Evolutionary conservation across 1,284 basidiomycete genomes (phyloP), one percentile per base, ranked within the genome.

Genomic region (Xerocomus amazonicus): DNA sequence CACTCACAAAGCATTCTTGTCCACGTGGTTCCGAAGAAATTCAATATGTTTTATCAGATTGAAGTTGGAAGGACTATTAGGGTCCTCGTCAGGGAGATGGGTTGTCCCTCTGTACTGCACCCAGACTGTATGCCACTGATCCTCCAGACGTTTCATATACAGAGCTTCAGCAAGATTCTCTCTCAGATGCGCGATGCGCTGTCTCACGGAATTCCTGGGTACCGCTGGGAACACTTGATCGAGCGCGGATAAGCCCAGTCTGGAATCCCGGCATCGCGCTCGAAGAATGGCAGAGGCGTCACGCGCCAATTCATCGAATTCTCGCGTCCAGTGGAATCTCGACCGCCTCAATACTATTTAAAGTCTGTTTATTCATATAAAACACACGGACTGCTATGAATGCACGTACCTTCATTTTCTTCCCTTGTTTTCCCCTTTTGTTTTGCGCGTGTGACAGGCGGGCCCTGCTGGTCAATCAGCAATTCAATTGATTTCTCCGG

Each of bases 301-400:
- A 46, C 88, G 79, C 35, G 87, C 81, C 28, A 94, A 77, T 54
- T 96, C 94, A 55, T 96, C 92, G 54, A 85, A 92, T 43, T 93
- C 89, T 43, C 79, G 69, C 47, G 79, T 90, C 92, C 92, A 96
- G 44, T 82, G 79, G 63, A 90, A 91, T 46, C 90, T 79, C 54
- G 79, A 75, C 34, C 87, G 73, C 32, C 81, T 68, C 38, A 57
- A 70, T 41, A 55, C 56, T 52, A 57, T 56, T 66, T 27, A 4
- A 23, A 40, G 17, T 39, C 32, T 14, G 14, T 16, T 70, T 50
- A 47, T 39, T 36, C 16, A 17, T 4, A 29, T 17, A 23, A 29
- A 40, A 13, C 28, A 33, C 38, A 12, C 37, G 38, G 40, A 47
- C 47, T 38, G 6, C 10, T 12, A 44, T 50, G 48, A 59, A 48